These are phyloP conservation scores for Kazachstania kunashirensis DNA, from an alignment of 805 yeast genomes.

Conservation along the genomic window DNA sequence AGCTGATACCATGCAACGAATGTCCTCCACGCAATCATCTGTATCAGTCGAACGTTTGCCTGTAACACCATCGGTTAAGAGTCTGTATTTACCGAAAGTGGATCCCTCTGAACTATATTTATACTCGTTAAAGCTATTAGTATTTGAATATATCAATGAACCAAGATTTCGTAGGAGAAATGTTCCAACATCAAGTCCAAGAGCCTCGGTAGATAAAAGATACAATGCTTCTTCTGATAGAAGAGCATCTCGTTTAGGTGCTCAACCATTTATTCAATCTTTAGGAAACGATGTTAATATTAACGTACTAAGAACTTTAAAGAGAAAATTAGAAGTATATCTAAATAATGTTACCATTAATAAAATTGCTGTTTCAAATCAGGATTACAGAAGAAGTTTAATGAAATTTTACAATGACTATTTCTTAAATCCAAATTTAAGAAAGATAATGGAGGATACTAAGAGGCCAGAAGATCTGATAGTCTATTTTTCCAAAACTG, in stretches of 20 bases:
- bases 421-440: conserved; percentile 34
- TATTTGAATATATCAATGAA: conserved; percentile 54
- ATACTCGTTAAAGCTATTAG: conserved; percentile 42
- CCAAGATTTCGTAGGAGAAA: conserved; percentile 46
- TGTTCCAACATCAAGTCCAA: too few species aligned
- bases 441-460: conserved; percentile 24
- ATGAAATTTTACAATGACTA: conserved; percentile 55
- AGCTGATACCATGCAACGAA: conserved; percentile 14
- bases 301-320: neutral
- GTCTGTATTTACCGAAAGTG: conserved; percentile 4
- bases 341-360: conserved; percentile 41
- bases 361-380: conserved; percentile 28
- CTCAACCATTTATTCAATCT: neutral
- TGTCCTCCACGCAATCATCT: conserved; percentile 9
- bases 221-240: conserved; percentile 26
- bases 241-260: too few species aligned
- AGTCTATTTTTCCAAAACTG: conserved; percentile 42
- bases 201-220: conserved; percentile 24
- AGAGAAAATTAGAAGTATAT: conserved; percentile 29
- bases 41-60: conserved; percentile 1
- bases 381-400: conserved; percentile 46
- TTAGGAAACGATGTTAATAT: neutral
- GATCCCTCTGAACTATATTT: conserved; percentile 34
- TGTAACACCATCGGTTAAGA: neutral
- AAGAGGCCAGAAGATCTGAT: conserved; percentile 38